Percentiles rank a stretch among this genome's conserved stretches.
Conservation (phyloP, 73 alveolate species). For the Stentor coeruleus region DNA sequence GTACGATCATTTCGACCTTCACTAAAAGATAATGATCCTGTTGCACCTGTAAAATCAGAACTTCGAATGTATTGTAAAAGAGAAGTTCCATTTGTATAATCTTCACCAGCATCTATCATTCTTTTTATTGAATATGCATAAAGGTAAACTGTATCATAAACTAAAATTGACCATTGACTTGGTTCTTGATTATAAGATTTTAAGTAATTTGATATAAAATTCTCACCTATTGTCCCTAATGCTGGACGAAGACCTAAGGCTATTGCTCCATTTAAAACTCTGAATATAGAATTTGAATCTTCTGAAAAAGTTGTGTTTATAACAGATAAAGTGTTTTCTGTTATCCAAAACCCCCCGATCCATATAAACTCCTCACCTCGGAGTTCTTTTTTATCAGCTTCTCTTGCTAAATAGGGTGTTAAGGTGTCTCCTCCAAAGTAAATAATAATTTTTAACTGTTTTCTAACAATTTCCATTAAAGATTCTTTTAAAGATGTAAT, state of each 20-base stretch:
- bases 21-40: background rate
- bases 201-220: background rate
- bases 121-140: background rate
- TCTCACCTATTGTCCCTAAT: background rate
- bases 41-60: constrained; percentile 25
- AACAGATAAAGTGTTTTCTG: background rate
- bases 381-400: background rate
- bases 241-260: background rate
- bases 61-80: background rate
- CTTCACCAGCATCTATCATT: background rate
- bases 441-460: constrained; percentile 12
- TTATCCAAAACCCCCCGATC: constrained; percentile 23
- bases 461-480: background rate
- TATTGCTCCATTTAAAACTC: constrained; percentile 17
- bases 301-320: background rate
- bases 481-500: background rate
- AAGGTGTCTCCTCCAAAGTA: constrained; percentile 5
- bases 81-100: background rate
- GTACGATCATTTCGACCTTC: background rate
- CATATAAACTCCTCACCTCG: constrained; percentile 18
- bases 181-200: background rate
- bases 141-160: constrained; percentile 12
- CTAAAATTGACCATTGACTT: background rate
- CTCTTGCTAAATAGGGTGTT: background rate
- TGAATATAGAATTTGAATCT: too few relatives aligned